phyloP scores from a whole-genome alignment of 2,329 filamentous ascomycete species.

The Sporothrix humicola region DNA sequence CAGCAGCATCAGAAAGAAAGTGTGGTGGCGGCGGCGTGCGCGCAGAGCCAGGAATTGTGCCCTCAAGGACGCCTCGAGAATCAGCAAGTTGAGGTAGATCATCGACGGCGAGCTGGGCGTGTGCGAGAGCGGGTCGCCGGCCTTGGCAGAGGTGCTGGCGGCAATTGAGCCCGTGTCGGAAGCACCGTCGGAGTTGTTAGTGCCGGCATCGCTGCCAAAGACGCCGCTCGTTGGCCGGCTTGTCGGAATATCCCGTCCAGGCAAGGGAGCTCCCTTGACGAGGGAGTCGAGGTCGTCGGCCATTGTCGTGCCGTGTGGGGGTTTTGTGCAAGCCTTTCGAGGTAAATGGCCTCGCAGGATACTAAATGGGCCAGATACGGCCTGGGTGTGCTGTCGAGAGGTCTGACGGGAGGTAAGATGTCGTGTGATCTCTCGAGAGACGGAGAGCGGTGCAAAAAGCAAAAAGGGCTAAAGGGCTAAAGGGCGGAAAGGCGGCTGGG shows the following conservation, averaged over 20 bases:
- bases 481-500: neutral
- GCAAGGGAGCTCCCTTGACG: slow-evolving; percentile 84
- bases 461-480: too few species aligned
- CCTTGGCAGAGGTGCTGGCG: slow-evolving; percentile 52
- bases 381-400: too few species aligned
- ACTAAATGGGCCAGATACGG: too few species aligned
- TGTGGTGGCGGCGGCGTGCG: slow-evolving; percentile 86
- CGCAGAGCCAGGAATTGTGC: slow-evolving; percentile 91
- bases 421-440: neutral
- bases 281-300: slow-evolving; percentile 79
- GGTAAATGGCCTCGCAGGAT: too few species aligned
- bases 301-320: slow-evolving; percentile 50
- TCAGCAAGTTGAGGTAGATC: slow-evolving; percentile 97
- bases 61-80: slow-evolving; percentile 91
- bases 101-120: slow-evolving; percentile 91
- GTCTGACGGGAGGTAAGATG: too few species aligned
- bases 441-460: neutral
- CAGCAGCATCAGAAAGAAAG: slow-evolving; percentile 85
- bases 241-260: slow-evolving; percentile 56
- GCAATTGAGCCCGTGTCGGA: slow-evolving; percentile 49
- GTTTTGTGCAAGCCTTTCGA: too few species aligned
- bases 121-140: slow-evolving; percentile 74
- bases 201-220: neutral
- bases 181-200: slow-evolving; percentile 5
- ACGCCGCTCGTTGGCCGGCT: slow-evolving; percentile 48